A percentile compares a stretch with the other conserved stretches of the same genome.
These are phyloP conservation scores for Erythrobasidium hasegawianum DNA, from an alignment of 1,284 basidiomycete genomes.

Conservation along the genomic window DNA sequence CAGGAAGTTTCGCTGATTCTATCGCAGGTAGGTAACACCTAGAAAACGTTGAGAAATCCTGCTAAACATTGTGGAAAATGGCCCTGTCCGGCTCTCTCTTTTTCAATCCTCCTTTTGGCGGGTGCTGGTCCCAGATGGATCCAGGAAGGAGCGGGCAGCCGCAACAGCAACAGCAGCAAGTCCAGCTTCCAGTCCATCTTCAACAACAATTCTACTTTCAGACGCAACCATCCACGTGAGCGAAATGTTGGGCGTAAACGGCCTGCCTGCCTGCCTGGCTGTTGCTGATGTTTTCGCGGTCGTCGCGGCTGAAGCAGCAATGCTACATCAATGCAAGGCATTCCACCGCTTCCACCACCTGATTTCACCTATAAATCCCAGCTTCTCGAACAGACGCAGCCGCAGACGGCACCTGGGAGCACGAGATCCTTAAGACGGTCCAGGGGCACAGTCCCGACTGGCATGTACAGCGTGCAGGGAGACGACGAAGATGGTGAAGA, in stretches of 20 bases:
- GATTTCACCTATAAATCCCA: slow-evolving; percentile 14
- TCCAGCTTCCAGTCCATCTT: slow-evolving; percentile 2
- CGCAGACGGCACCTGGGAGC: slow-evolving; percentile 1
- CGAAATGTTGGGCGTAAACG: too few relatives aligned
- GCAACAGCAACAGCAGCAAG: not conserved
- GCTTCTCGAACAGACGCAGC: slow-evolving; percentile 9
- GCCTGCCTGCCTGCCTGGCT: not conserved
- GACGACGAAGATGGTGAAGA: slow-evolving; percentile 34
- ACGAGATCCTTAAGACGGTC: not conserved
- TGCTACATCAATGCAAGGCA: not conserved
- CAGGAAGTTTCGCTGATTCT: slow-evolving; percentile 28
- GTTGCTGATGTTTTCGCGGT: not conserved
- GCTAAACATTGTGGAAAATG: not conserved
- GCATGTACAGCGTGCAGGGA: slow-evolving; percentile 3
- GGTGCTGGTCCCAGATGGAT: not conserved
- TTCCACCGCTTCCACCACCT: slow-evolving; percentile 29
- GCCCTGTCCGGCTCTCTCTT: not conserved
- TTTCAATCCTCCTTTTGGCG: not conserved
- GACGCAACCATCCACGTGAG: slow-evolving; percentile 31
- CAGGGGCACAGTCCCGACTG: not conserved
- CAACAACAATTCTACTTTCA: not conserved
- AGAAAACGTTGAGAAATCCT: not conserved
- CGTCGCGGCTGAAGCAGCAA: not conserved
- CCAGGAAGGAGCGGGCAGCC: not conserved
- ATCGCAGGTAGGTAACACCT: slow-evolving; percentile 18